Evolutionary conservation across 805 yeast genomes (phyloP), one percentile per base, ranked within the genome.

Genomic region (Candida nitratophila): DNA sequence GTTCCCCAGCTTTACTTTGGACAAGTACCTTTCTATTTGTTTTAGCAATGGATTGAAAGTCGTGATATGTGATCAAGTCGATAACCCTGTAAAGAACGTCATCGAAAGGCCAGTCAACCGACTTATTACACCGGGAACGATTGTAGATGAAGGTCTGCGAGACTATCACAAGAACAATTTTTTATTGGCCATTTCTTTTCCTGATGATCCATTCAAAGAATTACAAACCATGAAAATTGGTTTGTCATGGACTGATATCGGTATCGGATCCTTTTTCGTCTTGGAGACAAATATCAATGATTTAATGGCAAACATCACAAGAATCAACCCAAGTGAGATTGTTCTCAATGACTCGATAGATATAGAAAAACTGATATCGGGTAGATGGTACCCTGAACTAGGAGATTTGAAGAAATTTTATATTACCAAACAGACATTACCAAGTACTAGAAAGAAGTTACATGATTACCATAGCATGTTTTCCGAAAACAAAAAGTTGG

Each of bases 61-160:
- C 0, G 96, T 91, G 0, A 71, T 90, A 7, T 78, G 87, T n/a
- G 93, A 86, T 52, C 95, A 91, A 61, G 70, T 63, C 35, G 50
- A 40, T 14, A 54, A 56, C 32, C 43, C 50, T 2, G 52, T 50
- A 3, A 50, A 52, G 9, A 66, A 65, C 27, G 60, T 58, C 33
- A 73, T 83, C 19, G 76, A 74, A 36, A 69, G 99, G 39, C 81
- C 86, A 30, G 79, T 93, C 0, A 74, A 87, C 7, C 68, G 97
- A 36, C 77, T 91, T 8, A 78, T 93, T 2, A 83, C 97, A 0
- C 96, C 97, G 0, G 99, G 99, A 0, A 91, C 98, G 0, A 72
- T 91, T 30, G 76, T 91, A 11, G 96, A 87, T 55, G 97, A 91
- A 53, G 79, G 84, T 0, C 81, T 91, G 48, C 66, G 91, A 55